These are phyloP conservation scores for Sarocladium brachiariae DNA, from an alignment of 2,329 filamentous ascomycete species.

Conservation along the genomic window DNA sequence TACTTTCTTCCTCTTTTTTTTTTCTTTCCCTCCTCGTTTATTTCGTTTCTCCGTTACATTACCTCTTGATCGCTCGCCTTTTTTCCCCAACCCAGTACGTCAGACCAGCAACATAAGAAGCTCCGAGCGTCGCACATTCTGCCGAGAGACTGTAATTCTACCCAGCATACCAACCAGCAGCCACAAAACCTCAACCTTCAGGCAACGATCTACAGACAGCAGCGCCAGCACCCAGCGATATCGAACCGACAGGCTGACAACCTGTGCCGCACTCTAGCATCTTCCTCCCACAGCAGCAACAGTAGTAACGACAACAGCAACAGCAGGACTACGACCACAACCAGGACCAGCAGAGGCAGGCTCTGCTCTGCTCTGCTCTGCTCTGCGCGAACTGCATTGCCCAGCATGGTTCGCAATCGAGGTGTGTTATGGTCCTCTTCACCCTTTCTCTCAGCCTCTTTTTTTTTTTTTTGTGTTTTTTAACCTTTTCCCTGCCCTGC, in stretches of 20 bases:
- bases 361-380: constrained; percentile 4
- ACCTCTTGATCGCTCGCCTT: neutral
- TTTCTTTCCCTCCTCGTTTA: neutral
- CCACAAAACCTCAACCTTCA: neutral
- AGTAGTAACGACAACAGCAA: too few species aligned
- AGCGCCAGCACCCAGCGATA: too few species aligned
- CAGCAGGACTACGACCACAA: too few species aligned
- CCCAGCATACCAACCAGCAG: neutral
- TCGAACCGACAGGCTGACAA: neutral
- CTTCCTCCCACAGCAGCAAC: neutral
- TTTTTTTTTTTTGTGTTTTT: constrained; percentile 13
- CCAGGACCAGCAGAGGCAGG: too few species aligned
- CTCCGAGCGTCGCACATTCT: neutral
- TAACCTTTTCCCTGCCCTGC: neutral
- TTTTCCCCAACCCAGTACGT: neutral
- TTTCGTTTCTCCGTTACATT: too few species aligned
- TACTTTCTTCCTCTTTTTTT: neutral
- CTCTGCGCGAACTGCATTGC: neutral
- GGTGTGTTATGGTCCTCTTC: constrained; percentile 34
- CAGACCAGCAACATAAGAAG: neutral
- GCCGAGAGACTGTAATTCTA: neutral
- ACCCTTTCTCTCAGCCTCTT: too few species aligned
- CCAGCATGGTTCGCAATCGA: constrained; percentile 47
- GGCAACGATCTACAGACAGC: neutral
- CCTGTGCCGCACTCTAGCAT: neutral